Evolutionary conservation across 345 rosid genomes (phyloP).

Genomic region (Bruguiera parviflora): DNA sequence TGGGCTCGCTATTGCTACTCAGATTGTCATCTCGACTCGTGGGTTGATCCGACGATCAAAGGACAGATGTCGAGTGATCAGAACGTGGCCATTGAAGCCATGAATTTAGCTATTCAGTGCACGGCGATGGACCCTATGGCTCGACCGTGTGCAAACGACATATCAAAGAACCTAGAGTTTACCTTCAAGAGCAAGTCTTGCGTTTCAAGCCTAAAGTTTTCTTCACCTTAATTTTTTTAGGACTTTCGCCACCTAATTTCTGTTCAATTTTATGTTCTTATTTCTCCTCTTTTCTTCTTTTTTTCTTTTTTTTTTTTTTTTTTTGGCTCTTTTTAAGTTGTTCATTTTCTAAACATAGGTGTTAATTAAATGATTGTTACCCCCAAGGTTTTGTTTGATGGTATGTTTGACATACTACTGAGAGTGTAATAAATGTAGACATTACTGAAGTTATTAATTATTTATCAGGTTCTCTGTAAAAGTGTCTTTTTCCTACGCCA

Average conservation of each 20-base stretch:
- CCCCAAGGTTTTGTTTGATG: constrained; percentile 13
- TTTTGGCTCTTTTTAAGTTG: background rate
- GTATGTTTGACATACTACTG: constrained; percentile 9
- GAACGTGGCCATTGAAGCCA: constrained; percentile 47
- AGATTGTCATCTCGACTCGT: constrained; percentile 52
- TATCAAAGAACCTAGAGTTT: constrained; percentile 48
- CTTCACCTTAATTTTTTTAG: constrained; percentile 27
- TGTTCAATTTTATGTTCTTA: constrained; percentile 3
- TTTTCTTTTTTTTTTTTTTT: background rate
- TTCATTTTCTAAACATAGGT: constrained; percentile 4
- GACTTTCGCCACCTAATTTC: constrained; percentile 23
- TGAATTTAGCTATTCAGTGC: constrained; percentile 75
- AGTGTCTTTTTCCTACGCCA: background rate
- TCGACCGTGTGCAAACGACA: constrained; percentile 52
- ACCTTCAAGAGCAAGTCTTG: constrained; percentile 36
- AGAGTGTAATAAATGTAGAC: constrained; percentile 13
- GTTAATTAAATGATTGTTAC: constrained; percentile 15
- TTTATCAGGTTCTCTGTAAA: constrained; percentile 2
- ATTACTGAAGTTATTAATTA: constrained; percentile 5
- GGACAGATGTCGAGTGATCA: constrained; percentile 28
- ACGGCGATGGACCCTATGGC: constrained; percentile 59
- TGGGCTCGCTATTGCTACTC: constrained; percentile 79
- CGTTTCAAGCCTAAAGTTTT: constrained; percentile 34
- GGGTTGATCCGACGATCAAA: constrained; percentile 61
- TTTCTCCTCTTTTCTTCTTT: background rate